Base-by-base conservation (phyloP, 805 yeast genomes). In the Kluyveromyces wickerhamii region DNA sequence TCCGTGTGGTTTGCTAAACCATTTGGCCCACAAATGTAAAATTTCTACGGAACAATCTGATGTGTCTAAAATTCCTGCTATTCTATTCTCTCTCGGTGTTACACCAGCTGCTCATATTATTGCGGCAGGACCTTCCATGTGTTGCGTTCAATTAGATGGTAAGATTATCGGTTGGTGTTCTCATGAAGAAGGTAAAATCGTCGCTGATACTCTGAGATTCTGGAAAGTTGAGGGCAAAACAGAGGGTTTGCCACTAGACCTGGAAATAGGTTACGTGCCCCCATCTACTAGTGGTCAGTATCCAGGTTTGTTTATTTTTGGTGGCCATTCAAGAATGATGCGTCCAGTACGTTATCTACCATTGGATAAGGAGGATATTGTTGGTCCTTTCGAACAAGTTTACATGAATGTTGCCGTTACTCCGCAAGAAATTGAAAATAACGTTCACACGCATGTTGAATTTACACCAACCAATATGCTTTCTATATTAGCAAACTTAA, bases 331-430 rank as follows among this genome's bases (percentile, higher is more conserved):
- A 4, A 77, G 98, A 65, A 86, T 92, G 96, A 76, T 83, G 70
- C 78, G 98, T 62, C 96, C 96, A 7, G 95, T 85, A 37, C 83
- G 79, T 58, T 88, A 92, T 63, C 67, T 92, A 51, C 95, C 96
- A 6, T 65, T 83, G 39, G 85, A 72, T 37, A 82, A 81, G 55
- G 68, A 73, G 45, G 98, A 92, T 58, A 75, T 84, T 48, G 79
- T 92, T 36, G 98, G 98, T 42, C 97, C 98, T 18, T 92, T 92
- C 53, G 98, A 92, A 63, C 98, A 92, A 66, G 96, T 86, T 7
- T 89, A 89, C 67, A 80, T 92, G 94, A 77, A 92, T 59, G 71
- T 92, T 57, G 97, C 98, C 2, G 96, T 89, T 17, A 78, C 92
- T 7, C 95, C 96, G 14, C 79, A 76, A 39, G 98, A 92, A 65